Evolutionary conservation across 108 stramenopile genomes (phyloP).

Genomic region (Fragilaria crotonensis): DNA sequence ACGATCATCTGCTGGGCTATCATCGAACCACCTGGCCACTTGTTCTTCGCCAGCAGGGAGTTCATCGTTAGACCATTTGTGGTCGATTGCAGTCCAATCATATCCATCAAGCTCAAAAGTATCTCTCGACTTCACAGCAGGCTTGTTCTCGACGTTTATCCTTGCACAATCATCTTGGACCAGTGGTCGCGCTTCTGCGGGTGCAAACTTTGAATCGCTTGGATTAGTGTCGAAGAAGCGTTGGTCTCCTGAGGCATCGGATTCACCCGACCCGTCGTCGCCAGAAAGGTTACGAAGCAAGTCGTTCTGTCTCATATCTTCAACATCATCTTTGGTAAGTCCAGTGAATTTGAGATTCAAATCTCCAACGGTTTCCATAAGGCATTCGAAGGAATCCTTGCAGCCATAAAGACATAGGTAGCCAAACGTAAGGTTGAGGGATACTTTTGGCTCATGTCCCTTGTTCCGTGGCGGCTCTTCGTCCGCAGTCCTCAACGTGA

Average conservation of each 20-base stretch:
- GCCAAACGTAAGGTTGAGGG: slow-evolving; percentile 43
- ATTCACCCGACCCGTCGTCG: too few relatives aligned
- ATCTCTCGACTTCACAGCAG: background rate
- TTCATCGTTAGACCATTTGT: slow-evolving; percentile 27
- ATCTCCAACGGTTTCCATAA: slow-evolving; percentile 54
- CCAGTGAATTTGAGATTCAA: slow-evolving; percentile 43
- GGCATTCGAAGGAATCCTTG: slow-evolving; percentile 74
- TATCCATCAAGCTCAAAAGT: slow-evolving; percentile 50
- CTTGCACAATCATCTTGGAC: background rate
- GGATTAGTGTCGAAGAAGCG: too few relatives aligned
- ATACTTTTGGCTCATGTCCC: slow-evolving; percentile 26
- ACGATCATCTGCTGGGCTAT: background rate
- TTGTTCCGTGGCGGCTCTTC: background rate
- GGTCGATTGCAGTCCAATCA: slow-evolving; percentile 72
- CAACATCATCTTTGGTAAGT: slow-evolving; percentile 37
- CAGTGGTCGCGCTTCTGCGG: background rate
- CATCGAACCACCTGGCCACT: slow-evolving; percentile 47
- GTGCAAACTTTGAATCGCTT: background rate
- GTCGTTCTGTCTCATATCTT: slow-evolving; percentile 1
- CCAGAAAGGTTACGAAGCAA: too few relatives aligned
- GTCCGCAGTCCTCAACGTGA: background rate
- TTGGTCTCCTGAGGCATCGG: too few relatives aligned
- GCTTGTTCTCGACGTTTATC: background rate
- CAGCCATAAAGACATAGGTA: slow-evolving; percentile 44
- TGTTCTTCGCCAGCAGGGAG: slow-evolving; percentile 66